Base-by-base conservation (phyloP, 345 rosid genomes). In the Heritiera littoralis region DNA sequence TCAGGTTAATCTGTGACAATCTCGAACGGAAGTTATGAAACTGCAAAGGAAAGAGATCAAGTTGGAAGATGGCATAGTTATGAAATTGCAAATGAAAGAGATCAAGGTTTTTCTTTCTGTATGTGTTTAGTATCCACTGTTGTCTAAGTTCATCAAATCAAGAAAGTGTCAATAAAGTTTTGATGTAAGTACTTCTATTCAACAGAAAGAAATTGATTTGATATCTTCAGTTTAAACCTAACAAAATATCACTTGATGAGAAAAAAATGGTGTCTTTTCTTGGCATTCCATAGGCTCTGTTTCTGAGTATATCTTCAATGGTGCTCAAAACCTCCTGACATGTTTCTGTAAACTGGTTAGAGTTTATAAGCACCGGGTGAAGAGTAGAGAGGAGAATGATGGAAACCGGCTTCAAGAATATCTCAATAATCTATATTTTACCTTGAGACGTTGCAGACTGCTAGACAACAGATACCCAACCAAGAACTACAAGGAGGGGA, bases 401-500 rank as follows among this genome's bases (percentile, higher is more conserved):
- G 65, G 35, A 23, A 28, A 52, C 43, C 38, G n/a, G 55, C 63
- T 77, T 32, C n/a, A 66, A 17, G 46, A 63, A 56, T 40, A 7
- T 17, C 8, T 12, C 43, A 48, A 10, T 11, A 48, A 48, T 48
- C 52, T 48, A 48, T 11, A 48, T 11, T 48, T 48, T 35, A 11
- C 43, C 43, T 40, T 40, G 43, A 40, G 43, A 40, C 4, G 43
- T 3, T 40, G 43, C 43, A 40, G 4, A 4, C 43, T 28, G 59
- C 45, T 12, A 55, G 13, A 49, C 12, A 40, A n/a, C 54, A 60
- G 12, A 72, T 23, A 41, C 49, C 56, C 63, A 7, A 15, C 15
- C 40, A 0, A 55, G 23, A 49, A 79, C 88, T 85, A 95, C 80
- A 90, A 88, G 30, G 95, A 89, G 1, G 94, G 94, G 40, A 95